Conservation (phyloP, 805 yeast species). For the Blastobotrys chiropterorum region DNA sequence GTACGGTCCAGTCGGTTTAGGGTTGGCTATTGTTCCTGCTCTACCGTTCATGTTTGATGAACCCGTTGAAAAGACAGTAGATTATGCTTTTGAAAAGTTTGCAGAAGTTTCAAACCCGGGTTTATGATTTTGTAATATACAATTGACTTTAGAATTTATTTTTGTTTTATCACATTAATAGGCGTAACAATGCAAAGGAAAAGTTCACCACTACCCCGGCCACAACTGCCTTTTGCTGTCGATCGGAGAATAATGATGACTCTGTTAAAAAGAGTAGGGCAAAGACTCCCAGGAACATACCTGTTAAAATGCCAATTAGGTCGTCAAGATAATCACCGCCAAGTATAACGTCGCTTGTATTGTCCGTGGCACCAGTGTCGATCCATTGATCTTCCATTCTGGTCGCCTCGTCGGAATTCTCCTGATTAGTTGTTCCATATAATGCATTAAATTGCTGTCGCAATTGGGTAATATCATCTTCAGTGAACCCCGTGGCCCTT, state of each 20-base stretch:
- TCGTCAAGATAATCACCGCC: conserved; percentile 56
- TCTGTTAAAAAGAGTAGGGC: conserved; percentile 55
- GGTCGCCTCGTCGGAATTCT: conserved; percentile 31
- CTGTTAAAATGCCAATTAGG: conserved; percentile 62
- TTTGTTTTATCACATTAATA: neutral
- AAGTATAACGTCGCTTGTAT: conserved; percentile 33
- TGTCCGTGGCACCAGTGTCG: conserved; percentile 60
- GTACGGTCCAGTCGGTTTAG: conserved; percentile 75
- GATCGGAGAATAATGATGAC: conserved; percentile 50
- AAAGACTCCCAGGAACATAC: conserved; percentile 69
- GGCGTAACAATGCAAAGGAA: conserved; percentile 43
- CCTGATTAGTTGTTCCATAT: conserved; percentile 32
- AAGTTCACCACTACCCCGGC: conserved; percentile 68
- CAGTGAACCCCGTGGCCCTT: conserved; percentile 75
- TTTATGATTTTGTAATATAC: too few species aligned
- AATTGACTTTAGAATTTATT: neutral
- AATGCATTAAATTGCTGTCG: conserved; percentile 68
- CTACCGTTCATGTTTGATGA: conserved; percentile 76
- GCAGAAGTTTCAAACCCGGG: conserved; percentile 7
- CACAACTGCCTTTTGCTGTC: conserved; percentile 61
- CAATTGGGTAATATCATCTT: conserved; percentile 64
- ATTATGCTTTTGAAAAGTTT: conserved; percentile 44
- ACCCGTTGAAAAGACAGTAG: conserved; percentile 70
- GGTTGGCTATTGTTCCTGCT: conserved; percentile 69
- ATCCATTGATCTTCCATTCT: conserved; percentile 85